Evolutionary conservation across 2,329 filamentous ascomycete species (phyloP), one percentile per base, ranked within the genome.

Genomic region (Alternaria brassicae): DNA sequence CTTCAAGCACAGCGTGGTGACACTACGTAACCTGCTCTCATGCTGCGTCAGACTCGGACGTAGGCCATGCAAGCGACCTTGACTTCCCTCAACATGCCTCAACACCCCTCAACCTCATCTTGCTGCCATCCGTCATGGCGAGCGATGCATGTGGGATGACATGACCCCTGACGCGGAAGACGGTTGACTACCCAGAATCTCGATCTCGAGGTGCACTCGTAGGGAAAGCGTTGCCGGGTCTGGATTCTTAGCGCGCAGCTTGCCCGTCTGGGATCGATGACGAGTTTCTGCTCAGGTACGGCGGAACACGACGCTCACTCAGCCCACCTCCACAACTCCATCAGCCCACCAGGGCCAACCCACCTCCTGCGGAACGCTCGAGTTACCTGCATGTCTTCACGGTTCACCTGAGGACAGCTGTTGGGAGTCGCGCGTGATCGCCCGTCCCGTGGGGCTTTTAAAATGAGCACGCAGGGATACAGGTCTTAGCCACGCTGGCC

Each of bases 401-500:
- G 40, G 28, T 45, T 48, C 45, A 44, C 50, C 52, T 45, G 57
- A 53, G 48, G 17, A 37, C 51, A 37, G 45, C 52, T 49, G 52
- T 53, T 39, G 56, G 48, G 44, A 53, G 49, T 47, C 19, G 21
- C 27, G 42, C 27, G 52, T 50, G 56, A 42, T 56, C 50, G 45
- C 27, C 21, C 25, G 15, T 23, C 21, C 27, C 57, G 52, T 47
- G 57, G 57, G 52, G 57, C 42, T 50, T 50, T 49, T 57, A 50
- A 42, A 50, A 49, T 50, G 27, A 58, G 54, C 51, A 61, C 56
- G 65, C 62, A 67, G 63, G 63, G 66, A 53, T 54, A 55, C 45
- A 41, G 41, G 56, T 56, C 54, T 59, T 59, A 64, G 61, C 61
- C 63, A 64, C 64, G 56, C 63, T 60, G 57, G 57, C 57, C 56